A percentile compares a stretch with the other conserved stretches of the same genome.
These are phyloP conservation scores for Sclerotiophoma versabilis DNA, from an alignment of 2,329 filamentous ascomycete genomes.

Conservation along the genomic window DNA sequence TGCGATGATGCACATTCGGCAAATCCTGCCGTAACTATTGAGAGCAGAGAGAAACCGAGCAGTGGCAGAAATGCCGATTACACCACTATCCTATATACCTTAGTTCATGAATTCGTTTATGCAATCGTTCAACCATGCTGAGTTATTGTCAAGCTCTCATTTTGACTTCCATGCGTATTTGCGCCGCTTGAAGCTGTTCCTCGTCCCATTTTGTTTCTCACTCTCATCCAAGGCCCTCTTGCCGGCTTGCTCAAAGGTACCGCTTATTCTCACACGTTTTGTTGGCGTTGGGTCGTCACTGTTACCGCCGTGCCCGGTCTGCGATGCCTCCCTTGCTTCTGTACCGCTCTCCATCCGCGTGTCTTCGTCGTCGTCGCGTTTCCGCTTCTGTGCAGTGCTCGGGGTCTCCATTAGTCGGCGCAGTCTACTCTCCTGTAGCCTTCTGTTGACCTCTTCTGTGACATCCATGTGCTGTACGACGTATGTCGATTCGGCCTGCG, in stretches of 20 bases:
- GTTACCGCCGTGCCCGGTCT: slow-evolving; percentile 24
- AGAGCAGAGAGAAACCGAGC: not conserved
- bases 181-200: slow-evolving; percentile 25
- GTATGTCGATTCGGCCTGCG: slow-evolving; percentile 24
- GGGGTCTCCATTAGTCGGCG: slow-evolving; percentile 43
- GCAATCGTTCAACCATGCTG: not conserved
- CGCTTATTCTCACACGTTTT: slow-evolving; percentile 37
- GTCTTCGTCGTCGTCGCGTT: slow-evolving; percentile 37
- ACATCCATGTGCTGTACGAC: slow-evolving; percentile 40
- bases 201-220: slow-evolving; percentile 8
- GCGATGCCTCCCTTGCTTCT: slow-evolving; percentile 24
- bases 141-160: not conserved
- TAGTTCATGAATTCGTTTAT: not conserved
- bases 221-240: slow-evolving; percentile 25
- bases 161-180: slow-evolving; percentile 13
- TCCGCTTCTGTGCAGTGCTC: slow-evolving; percentile 45
- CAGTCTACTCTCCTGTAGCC: slow-evolving; percentile 39
- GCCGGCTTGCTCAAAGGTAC: slow-evolving; percentile 29
- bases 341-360: slow-evolving; percentile 24
- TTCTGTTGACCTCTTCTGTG: slow-evolving; percentile 43
- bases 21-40: slow-evolving; percentile 34
- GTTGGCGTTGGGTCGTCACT: slow-evolving; percentile 20
- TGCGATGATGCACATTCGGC: slow-evolving; percentile 43
- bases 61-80: not conserved
- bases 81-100: not conserved